These are phyloP conservation scores for Erysimum pusillum DNA, from an alignment of 441 rosid genomes.

Conservation along the genomic window DNA sequence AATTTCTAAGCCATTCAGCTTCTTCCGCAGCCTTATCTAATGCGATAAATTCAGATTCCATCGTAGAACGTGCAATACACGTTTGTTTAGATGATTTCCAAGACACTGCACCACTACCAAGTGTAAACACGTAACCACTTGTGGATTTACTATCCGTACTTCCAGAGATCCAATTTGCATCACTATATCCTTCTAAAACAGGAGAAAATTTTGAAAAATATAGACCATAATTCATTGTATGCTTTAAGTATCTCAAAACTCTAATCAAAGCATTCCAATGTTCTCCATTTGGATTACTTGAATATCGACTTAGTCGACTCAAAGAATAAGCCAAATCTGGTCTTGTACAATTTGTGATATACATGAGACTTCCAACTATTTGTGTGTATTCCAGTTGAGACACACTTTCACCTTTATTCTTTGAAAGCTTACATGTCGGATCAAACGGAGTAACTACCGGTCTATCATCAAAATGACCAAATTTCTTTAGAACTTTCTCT, in stretches of 20 bases:
- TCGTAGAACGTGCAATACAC: not conserved
- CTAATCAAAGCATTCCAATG: not conserved
- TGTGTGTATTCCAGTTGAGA: not conserved
- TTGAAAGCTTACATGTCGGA: slow-evolving; percentile 62
- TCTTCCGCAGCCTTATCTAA: not conserved
- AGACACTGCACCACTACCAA: not conserved
- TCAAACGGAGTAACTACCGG: slow-evolving; percentile 61
- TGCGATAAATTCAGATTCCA: not conserved
- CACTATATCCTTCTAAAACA: not conserved
- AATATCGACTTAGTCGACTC: slow-evolving; percentile 6
- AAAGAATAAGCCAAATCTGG: slow-evolving; percentile 1
- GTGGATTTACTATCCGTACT: not conserved
- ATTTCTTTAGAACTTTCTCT: too few relatives aligned
- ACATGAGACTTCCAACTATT: not conserved
- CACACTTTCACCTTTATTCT: not conserved
- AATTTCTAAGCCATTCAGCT: not conserved
- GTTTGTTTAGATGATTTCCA: slow-evolving; percentile 13
- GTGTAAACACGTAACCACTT: slow-evolving; percentile 13
- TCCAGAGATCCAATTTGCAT: not conserved
- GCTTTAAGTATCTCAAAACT: slow-evolving; percentile 4
- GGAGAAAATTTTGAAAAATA: not conserved
- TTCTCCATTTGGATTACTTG: slow-evolving; percentile 1
- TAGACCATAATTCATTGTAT: not conserved
- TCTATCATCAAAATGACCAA: slow-evolving; percentile 52
- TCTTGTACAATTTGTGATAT: slow-evolving; percentile 11